These are phyloP conservation scores for Apiospora pterosperma DNA, from an alignment of 2,329 filamentous ascomycete species.

Conservation along the genomic window DNA sequence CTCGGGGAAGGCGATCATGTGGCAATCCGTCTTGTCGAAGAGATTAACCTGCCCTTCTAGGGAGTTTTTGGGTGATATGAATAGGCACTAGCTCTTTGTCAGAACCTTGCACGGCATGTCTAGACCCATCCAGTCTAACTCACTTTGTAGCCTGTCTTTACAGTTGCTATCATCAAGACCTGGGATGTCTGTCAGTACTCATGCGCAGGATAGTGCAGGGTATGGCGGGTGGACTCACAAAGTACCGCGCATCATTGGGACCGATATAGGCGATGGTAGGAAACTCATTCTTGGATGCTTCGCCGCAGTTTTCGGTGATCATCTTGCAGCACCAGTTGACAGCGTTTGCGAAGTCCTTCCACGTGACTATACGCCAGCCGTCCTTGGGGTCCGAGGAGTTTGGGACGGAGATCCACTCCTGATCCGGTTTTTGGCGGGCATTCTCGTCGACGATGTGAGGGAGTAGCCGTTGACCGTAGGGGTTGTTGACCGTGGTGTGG, in stretches of 20 bases:
- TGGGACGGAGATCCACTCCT: slow-evolving; percentile 32
- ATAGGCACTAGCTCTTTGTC: slow-evolving; percentile 28
- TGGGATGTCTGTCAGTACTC: not conserved
- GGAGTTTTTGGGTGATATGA: slow-evolving; percentile 44
- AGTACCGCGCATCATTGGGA: slow-evolving; percentile 29
- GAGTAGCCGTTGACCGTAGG: slow-evolving; percentile 25
- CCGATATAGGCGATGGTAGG: slow-evolving; percentile 44
- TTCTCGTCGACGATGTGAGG: slow-evolving; percentile 36
- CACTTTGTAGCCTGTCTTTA: slow-evolving; percentile 32
- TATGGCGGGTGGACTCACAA: not conserved
- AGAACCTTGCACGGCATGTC: not conserved
- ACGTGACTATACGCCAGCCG: slow-evolving; percentile 37
- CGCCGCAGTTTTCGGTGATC: slow-evolving; percentile 27
- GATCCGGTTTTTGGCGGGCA: slow-evolving; percentile 29
- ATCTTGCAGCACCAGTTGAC: slow-evolving; percentile 35
- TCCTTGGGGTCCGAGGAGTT: slow-evolving; percentile 31
- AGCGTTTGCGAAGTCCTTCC: slow-evolving; percentile 34
- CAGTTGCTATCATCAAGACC: slow-evolving; percentile 16
- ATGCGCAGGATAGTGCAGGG: not conserved
- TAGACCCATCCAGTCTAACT: too few relatives aligned
- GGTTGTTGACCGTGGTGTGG: not conserved
- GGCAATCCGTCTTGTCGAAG: slow-evolving; percentile 40
- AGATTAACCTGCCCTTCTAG: slow-evolving; percentile 41
- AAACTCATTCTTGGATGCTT: slow-evolving; percentile 19
- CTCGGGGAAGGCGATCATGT: slow-evolving; percentile 31